Conservation (phyloP, 495 filamentous ascomycete species). For the Tuber calosporum region DNA sequence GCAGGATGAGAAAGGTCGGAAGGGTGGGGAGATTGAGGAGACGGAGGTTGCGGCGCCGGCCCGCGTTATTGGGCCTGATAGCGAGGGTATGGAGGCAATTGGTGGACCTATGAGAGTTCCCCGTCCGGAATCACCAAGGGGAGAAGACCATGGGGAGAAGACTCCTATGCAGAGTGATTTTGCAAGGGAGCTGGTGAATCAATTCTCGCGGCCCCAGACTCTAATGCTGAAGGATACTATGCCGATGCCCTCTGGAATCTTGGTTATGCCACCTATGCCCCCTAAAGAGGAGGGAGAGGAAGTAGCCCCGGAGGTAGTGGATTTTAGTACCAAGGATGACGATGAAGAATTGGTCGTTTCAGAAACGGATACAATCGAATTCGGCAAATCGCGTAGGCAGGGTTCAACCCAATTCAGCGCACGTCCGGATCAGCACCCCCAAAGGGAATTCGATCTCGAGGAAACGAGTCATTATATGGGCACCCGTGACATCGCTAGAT, state of each 20-base stretch:
- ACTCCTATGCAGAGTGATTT: constrained; percentile 34
- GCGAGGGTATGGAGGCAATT: constrained; percentile 39
- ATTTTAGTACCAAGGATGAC: constrained; percentile 37
- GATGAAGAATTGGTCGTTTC: constrained; percentile 20
- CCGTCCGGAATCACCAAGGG: constrained; percentile 22
- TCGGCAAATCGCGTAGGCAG: not conserved
- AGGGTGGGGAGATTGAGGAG: not conserved
- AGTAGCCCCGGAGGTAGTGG: constrained; percentile 37
- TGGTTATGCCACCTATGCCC: constrained; percentile 40
- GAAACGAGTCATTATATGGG: constrained; percentile 22
- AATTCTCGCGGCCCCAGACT: constrained; percentile 39
- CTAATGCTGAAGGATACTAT: constrained; percentile 41
- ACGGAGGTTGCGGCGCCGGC: constrained; percentile 25
- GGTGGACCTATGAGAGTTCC: constrained; percentile 33
- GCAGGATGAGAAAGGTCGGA: not conserved
- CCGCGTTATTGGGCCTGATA: constrained; percentile 36
- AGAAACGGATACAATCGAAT: not conserved
- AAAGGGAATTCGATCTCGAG: not conserved
- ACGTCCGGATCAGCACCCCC: not conserved
- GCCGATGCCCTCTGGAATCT: constrained; percentile 37
- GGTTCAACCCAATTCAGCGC: not conserved
- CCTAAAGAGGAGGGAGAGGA: constrained; percentile 36
- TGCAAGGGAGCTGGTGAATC: constrained; percentile 35
- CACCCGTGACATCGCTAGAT: constrained; percentile 19
- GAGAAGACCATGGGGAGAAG: constrained; percentile 23